A percentile compares a stretch with the other conserved stretches of the same genome.
Conservation (phyloP, 257 asterid genomes). For the Solanum piurae region DNA sequence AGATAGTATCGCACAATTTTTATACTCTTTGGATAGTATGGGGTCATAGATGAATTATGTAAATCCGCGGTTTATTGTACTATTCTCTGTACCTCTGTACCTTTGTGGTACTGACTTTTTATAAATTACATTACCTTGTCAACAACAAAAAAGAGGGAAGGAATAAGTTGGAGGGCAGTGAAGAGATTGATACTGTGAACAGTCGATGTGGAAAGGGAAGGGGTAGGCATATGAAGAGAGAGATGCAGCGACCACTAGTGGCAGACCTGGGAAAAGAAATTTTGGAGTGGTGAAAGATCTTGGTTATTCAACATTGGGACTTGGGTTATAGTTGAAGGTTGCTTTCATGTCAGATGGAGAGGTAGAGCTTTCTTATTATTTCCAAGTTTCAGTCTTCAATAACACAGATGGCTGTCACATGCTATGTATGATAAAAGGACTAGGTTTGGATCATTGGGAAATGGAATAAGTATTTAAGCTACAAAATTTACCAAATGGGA, state of each 20-base stretch:
- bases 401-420: neutral
- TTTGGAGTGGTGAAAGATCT: neutral
- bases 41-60: neutral
- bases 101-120: neutral
- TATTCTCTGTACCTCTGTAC: neutral
- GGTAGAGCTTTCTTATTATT: neutral
- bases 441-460: neutral
- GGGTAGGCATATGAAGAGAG: neutral
- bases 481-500: neutral
- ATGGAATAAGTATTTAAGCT: neutral
- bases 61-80: neutral
- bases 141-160: neutral
- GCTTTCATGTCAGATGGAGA: neutral
- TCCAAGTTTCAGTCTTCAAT: neutral
- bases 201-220: neutral
- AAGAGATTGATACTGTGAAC: neutral
- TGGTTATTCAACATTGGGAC: neutral
- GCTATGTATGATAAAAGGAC: neutral
- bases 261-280: neutral
- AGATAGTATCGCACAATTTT: neutral
- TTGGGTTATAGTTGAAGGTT: neutral
- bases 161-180: neutral
- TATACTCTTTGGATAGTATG: neutral
- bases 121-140: neutral
- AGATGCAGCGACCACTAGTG: neutral